Evolutionary conservation across 2,329 filamentous ascomycete species (phyloP).

Genomic region (Hirsutella minnesotensis): DNA sequence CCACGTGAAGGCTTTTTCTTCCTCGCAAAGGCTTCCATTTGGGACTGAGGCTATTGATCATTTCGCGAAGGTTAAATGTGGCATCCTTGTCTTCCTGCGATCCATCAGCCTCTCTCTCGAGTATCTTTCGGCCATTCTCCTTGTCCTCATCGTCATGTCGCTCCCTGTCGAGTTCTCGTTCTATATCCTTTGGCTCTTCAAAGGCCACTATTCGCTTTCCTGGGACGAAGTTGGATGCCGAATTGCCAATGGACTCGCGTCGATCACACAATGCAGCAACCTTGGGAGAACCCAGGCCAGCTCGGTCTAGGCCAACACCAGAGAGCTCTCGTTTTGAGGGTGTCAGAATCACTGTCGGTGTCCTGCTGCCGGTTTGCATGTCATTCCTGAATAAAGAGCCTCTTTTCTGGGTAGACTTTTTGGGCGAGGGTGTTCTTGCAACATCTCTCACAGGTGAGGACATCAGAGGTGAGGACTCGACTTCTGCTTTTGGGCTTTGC

Average conservation of each 20-base stretch:
- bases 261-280: constrained; percentile 61
- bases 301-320: constrained; percentile 56
- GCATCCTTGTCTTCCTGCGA: constrained; percentile 43
- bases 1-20: constrained; percentile 66
- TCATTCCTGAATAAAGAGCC: constrained; percentile 41
- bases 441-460: constrained; percentile 5
- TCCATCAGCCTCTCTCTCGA: constrained; percentile 36
- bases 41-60: constrained; percentile 68
- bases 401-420: constrained; percentile 14
- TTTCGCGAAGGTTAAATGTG: constrained; percentile 58
- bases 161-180: constrained; percentile 51
- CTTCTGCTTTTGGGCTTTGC: constrained; percentile 1
- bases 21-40: constrained; percentile 56
- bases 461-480: background rate
- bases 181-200: constrained; percentile 50
- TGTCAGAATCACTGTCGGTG: constrained; percentile 51
- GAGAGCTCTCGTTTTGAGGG: constrained; percentile 41
- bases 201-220: constrained; percentile 44
- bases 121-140: constrained; percentile 45
- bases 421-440: constrained; percentile 8
- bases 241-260: constrained; percentile 59
- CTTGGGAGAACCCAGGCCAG: constrained; percentile 64
- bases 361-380: constrained; percentile 40
- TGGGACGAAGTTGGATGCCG: constrained; percentile 51
- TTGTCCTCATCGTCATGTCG: constrained; percentile 45